Evolutionary conservation across 768 basidiomycete genomes (phyloP), one percentile per base, ranked within the genome.

Genomic region (Psilocybe cubensis): DNA sequence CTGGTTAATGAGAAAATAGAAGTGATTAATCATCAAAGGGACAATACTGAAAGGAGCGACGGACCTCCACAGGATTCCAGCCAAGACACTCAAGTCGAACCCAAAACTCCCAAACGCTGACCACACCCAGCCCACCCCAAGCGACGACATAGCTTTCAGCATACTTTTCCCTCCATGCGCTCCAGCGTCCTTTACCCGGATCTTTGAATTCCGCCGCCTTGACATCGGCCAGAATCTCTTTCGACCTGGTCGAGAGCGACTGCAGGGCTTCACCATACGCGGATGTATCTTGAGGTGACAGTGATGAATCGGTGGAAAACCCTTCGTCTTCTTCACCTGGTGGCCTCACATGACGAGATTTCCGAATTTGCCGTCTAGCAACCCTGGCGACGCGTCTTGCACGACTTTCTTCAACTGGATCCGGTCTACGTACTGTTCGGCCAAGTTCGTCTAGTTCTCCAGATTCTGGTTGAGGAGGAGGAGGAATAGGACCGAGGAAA

Each of bases 31-130:
- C 12, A 38, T 10, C 35, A 17, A 38, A 12, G 35, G n/a, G n/a
- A n/a, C n/a, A n/a, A n/a, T n/a, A 38, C 35, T 11, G 14, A 38
- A 17, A 11, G 35, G 35, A n/a, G 35, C 50, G 35, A 74, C 80
- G 60, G 66, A 91, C 94, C 75, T 90, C 83, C 21, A 96, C 78
- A 44, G 91, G 92, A 69, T 94, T 85, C 96, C 96, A 97, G 3
- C 88, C 91, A 10, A 93, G 74, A 60, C 88, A 80, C 74, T 98
- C 95, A 56, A 94, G 75, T 54, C 94, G 79, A n/a, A 85, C 85
- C 92, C 93, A 96, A 70, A 95, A 96, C 71, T 95, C 94, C 94
- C 94, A 96, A 46, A 92, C 91, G 48, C 87, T 87, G 1, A 96
- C 86, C 41, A 94, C 80, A 0, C 89, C 93, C 52, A 96, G 76